Percentiles rank a stretch among this genome's conserved stretches.
phyloP scores from a whole-genome alignment of 495 filamentous ascomycete genomes.

The Amniculicola lignicola region DNA sequence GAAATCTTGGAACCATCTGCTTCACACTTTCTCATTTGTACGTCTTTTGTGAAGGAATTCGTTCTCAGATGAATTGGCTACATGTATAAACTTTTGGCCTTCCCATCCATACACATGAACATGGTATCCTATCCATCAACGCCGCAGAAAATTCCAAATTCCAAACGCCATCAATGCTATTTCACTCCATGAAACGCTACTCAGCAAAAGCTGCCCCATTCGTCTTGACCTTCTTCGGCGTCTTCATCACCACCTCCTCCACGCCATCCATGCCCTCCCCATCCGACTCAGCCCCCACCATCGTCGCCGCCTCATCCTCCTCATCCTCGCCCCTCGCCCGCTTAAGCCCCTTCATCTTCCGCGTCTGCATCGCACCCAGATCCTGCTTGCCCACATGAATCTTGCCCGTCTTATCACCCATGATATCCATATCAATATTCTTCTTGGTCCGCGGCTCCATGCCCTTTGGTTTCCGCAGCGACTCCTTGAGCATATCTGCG shows the following conservation, averaged over 20 bases:
- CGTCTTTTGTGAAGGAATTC: too few relatives aligned
- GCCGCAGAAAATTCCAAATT: not conserved
- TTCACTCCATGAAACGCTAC: too few relatives aligned
- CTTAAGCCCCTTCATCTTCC: constrained; percentile 99
- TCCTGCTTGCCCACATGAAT: constrained; percentile 93
- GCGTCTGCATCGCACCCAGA: constrained; percentile 78
- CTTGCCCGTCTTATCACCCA: constrained; percentile 93
- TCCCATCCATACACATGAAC: too few relatives aligned
- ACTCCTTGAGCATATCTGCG: constrained; percentile 76
- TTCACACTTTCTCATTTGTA: too few relatives aligned
- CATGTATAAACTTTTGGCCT: too few relatives aligned
- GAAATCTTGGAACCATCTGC: too few relatives aligned
- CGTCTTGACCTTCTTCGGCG: constrained; percentile 18
- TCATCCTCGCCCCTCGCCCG: constrained; percentile 52
- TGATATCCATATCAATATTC: constrained; percentile 84
- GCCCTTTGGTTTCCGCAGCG: constrained; percentile 77
- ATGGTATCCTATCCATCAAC: too few relatives aligned
- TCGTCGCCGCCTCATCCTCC: constrained; percentile 13
- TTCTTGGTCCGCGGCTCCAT: constrained; percentile 77
- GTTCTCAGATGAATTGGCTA: too few relatives aligned
- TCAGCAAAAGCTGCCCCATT: too few relatives aligned
- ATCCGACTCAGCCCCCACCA: constrained; percentile 1
- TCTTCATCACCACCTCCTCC: constrained; percentile 7
- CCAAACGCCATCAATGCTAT: not conserved
- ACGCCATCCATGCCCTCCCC: not conserved